Evolutionary conservation across 1,284 basidiomycete genomes (phyloP).

Genomic region (Ceraceosorus guamensis): DNA sequence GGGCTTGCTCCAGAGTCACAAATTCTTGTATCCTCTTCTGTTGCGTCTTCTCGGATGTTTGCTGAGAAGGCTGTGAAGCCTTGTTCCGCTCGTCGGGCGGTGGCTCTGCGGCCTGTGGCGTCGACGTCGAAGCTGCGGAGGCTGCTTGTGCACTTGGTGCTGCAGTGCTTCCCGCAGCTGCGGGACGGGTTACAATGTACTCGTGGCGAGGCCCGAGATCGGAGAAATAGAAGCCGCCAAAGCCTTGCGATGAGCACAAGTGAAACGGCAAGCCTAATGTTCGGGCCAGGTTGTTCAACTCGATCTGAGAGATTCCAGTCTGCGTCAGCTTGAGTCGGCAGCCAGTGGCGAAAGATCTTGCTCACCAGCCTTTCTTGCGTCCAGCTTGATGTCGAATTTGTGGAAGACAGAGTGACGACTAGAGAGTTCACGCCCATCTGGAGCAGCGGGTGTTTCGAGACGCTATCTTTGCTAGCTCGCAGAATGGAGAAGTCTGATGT

Average conservation of each 20-base stretch:
- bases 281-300: conserved; percentile 69
- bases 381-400: conserved; percentile 25
- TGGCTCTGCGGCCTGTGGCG: background rate
- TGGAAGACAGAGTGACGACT: conserved; percentile 16
- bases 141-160: background rate
- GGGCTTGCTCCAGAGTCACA: conserved; percentile 58
- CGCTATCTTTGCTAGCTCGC: too few species aligned
- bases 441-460: too few species aligned
- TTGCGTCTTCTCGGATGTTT: conserved; percentile 26
- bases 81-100: background rate
- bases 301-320: too few species aligned
- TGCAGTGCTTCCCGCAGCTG: conserved; percentile 5
- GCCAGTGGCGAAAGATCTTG: too few species aligned
- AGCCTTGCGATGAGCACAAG: conserved; percentile 78
- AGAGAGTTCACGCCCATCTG: conserved; percentile 50
- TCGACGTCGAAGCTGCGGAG: background rate
- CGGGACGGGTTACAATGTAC: conserved; percentile 66
- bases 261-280: conserved; percentile 57
- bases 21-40: conserved; percentile 60
- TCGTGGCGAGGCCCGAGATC: conserved; percentile 73
- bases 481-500: conserved; percentile 35
- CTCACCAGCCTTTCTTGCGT: conserved; percentile 60
- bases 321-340: too few species aligned
- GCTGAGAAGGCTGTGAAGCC: background rate
- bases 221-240: conserved; percentile 86